Conservation (phyloP, 2,329 filamentous ascomycete species). For the Aspergillus pseudoglaucus region DNA sequence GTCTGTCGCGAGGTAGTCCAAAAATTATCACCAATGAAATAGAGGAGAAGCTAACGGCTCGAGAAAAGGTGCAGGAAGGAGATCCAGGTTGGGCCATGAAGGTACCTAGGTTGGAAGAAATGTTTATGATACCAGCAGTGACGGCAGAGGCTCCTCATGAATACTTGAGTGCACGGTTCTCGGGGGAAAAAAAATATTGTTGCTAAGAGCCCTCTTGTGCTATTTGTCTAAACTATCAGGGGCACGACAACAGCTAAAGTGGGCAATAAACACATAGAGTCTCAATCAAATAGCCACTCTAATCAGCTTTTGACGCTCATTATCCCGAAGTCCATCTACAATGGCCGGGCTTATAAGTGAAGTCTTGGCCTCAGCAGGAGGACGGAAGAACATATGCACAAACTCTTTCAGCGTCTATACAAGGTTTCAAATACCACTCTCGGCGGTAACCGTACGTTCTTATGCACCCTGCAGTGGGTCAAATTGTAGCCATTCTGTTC, state of each 20-base stretch:
- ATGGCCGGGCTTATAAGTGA: conserved; percentile 16
- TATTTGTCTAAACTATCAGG: background rate
- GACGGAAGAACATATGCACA: background rate
- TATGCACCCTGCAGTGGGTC: conserved; percentile 62
- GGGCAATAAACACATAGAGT: background rate
- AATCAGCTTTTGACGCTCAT: conserved; percentile 10
- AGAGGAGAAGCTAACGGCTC: background rate
- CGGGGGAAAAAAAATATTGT: background rate
- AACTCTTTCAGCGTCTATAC: conserved; percentile 5
- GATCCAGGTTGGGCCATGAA: background rate
- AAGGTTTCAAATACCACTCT: conserved; percentile 3
- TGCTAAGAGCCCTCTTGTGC: background rate
- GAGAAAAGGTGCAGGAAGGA: background rate
- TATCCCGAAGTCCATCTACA: conserved; percentile 12
- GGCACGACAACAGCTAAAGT: background rate
- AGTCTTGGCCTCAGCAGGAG: conserved; percentile 11
- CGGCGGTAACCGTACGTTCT: conserved; percentile 46
- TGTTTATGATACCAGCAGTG: background rate
- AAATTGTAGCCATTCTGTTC: conserved; percentile 59
- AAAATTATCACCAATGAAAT: background rate
- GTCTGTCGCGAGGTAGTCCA: background rate
- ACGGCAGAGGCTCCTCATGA: background rate
- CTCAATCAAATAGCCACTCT: conserved; percentile 8
- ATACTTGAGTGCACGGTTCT: background rate
- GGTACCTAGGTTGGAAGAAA: background rate